Evolutionary conservation across 192 early-diverging fungal genomes (phyloP).

Genomic region (Piromyces sp.): DNA sequence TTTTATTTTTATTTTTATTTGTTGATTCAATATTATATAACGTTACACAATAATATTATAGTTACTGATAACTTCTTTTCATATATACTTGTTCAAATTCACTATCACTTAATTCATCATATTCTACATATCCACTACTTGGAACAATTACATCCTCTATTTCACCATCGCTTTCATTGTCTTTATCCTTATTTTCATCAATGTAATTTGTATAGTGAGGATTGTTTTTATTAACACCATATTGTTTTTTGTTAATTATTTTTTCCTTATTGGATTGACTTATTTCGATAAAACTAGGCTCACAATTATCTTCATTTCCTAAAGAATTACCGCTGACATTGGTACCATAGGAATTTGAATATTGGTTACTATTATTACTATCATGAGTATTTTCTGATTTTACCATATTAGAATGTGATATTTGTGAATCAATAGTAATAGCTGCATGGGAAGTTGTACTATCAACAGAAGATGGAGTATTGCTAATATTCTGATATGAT

Average conservation of each 20-base stretch:
- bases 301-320: background rate
- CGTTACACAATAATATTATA: too few relatives aligned
- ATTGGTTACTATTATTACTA: background rate
- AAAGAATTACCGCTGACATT: background rate
- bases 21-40: too few relatives aligned
- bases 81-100: background rate
- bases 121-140: background rate
- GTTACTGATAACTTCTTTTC: background rate
- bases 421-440: too few relatives aligned
- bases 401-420: too few relatives aligned
- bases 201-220: background rate
- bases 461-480: background rate
- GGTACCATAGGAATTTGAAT: background rate
- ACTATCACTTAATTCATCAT: background rate
- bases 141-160: background rate
- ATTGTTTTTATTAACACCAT: too few relatives aligned
- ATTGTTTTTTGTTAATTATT: too few relatives aligned
- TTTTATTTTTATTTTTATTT: too few relatives aligned
- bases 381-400: background rate
- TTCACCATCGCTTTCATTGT: background rate
- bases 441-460: background rate
- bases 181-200: background rate
- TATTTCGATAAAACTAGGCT: background rate
- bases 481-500: background rate
- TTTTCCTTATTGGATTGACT: background rate